These are phyloP conservation scores for Acacia acuminata DNA, from an alignment of 306 rosid species.

Conservation along the genomic window DNA sequence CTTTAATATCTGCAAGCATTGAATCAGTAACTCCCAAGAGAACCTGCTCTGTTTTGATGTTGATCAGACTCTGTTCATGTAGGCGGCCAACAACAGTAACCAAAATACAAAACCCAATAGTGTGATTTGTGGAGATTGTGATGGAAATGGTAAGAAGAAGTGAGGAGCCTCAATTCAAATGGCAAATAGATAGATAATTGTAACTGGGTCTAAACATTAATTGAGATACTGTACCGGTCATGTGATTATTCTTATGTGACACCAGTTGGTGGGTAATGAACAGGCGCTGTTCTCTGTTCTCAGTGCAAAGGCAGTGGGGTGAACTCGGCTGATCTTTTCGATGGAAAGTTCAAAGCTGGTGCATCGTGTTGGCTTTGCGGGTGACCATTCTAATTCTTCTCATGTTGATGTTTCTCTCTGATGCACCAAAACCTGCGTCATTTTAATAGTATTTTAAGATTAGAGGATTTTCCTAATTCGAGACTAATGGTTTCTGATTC, in stretches of 20 bases:
- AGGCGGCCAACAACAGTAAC: slow-evolving; percentile 51
- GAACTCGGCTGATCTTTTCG: slow-evolving; percentile 52
- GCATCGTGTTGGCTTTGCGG: slow-evolving; percentile 65
- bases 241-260: not conserved
- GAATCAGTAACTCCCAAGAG: not conserved
- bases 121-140: slow-evolving; percentile 78
- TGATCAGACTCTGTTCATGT: slow-evolving; percentile 11
- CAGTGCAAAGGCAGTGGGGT: slow-evolving; percentile 62
- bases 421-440: not conserved
- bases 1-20: not conserved
- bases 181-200: not conserved
- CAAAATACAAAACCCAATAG: slow-evolving; percentile 65
- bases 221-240: not conserved
- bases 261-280: slow-evolving; percentile 17
- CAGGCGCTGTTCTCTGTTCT: slow-evolving; percentile 60
- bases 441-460: slow-evolving; percentile 1
- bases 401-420: not conserved
- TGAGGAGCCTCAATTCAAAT: not conserved
- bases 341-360: slow-evolving; percentile 58
- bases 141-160: slow-evolving; percentile 66
- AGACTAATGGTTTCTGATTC: not conserved
- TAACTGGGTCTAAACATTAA: not conserved
- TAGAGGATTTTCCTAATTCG: not conserved
- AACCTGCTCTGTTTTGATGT: not conserved
- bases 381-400: slow-evolving; percentile 19